Conservation (phyloP, 768 basidiomycete genomes). For the Leccinum disarticulatum region DNA sequence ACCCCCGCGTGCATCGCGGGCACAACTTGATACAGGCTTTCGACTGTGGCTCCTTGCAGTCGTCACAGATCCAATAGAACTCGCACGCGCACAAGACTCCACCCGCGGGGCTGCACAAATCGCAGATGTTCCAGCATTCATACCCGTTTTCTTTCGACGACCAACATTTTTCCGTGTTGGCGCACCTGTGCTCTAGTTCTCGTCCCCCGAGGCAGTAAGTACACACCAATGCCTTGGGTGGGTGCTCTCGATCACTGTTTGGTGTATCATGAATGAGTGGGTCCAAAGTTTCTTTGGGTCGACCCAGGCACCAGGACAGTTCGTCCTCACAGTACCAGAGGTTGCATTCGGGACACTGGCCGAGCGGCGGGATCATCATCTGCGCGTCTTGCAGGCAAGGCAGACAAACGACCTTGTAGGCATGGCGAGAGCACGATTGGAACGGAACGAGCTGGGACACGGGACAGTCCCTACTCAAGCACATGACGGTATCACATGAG, state of each 20-base stretch:
- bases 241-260: neutral
- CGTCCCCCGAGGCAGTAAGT: neutral
- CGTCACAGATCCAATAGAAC: slow-evolving; percentile 24
- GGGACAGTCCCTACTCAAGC: too few relatives aligned
- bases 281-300: slow-evolving; percentile 10
- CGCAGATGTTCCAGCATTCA: slow-evolving; percentile 14
- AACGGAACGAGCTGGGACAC: too few relatives aligned
- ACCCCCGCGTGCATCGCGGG: slow-evolving; percentile 18
- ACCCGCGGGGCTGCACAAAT: slow-evolving; percentile 16
- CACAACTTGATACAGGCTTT: slow-evolving; percentile 15
- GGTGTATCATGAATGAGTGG: neutral
- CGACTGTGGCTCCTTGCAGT: slow-evolving; percentile 13
- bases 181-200: slow-evolving; percentile 12
- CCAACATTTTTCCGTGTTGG: slow-evolving; percentile 19
- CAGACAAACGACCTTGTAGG: too few relatives aligned
- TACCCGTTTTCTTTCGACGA: slow-evolving; percentile 5
- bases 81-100: slow-evolving; percentile 25
- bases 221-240: neutral
- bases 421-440: too few relatives aligned
- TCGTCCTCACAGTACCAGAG: neutral
- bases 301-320: slow-evolving; percentile 24
- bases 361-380: too few relatives aligned
- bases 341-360: too few relatives aligned
- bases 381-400: too few relatives aligned
- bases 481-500: too few relatives aligned